Conservation (phyloP, 1,284 basidiomycete species). For the Ceratobasidium sp. region DNA sequence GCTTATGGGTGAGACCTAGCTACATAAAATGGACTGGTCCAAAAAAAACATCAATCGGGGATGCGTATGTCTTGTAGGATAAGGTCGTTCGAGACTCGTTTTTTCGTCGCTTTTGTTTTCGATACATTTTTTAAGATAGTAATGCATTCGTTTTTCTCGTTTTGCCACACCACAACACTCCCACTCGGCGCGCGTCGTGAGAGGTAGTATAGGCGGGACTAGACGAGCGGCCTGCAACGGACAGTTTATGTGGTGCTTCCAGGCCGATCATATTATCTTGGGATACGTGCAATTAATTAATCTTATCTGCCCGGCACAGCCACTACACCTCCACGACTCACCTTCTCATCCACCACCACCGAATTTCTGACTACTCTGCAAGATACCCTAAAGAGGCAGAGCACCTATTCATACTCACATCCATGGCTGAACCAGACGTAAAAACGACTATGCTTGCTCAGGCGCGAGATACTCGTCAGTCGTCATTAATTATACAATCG, state of each 20-base stretch:
- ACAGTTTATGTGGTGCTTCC: no score
- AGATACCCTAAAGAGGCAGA: slow-evolving; percentile 12
- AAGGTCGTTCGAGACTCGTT: no score
- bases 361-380: neutral
- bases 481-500: neutral
- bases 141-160: slow-evolving; percentile 20
- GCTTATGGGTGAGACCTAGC: slow-evolving; percentile 37
- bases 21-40: no score
- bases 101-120: neutral
- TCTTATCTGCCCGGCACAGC: slow-evolving; percentile 24
- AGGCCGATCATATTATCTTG: no score
- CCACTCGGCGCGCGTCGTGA: no score
- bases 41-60: no score
- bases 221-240: no score
- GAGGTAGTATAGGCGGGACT: no score
- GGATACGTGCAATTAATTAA: neutral
- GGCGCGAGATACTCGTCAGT: slow-evolving; percentile 38
- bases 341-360: slow-evolving; percentile 1
- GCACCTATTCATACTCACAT: neutral
- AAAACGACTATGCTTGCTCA: slow-evolving; percentile 29
- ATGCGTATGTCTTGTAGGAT: no score
- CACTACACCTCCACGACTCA: neutral
- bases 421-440: slow-evolving; percentile 17
- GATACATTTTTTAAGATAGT: neutral
- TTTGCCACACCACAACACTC: no score